Conservation (phyloP, 208 protist species). For the Leishmania lainsoni region DNA sequence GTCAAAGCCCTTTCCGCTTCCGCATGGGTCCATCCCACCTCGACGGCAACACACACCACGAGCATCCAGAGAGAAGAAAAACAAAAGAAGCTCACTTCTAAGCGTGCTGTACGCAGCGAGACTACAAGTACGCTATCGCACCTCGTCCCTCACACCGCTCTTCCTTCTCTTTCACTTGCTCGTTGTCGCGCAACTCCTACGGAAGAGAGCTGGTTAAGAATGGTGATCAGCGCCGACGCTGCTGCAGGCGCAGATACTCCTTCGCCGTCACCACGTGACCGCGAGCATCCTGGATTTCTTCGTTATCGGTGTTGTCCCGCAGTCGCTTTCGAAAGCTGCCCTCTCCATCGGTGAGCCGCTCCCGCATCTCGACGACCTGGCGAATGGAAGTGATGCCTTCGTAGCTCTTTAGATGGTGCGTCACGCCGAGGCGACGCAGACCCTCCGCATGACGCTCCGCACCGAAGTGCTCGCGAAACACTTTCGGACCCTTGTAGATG, state of each 20-base stretch:
- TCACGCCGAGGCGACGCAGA: slow-evolving; percentile 76
- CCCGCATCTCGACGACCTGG: slow-evolving; percentile 77
- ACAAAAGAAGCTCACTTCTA: not conserved
- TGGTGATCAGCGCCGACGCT: slow-evolving; percentile 1
- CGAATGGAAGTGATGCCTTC: slow-evolving; percentile 80
- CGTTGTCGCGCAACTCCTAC: not conserved
- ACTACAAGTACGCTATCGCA: not conserved
- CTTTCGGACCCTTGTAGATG: slow-evolving; percentile 83
- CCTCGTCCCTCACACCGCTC: not conserved
- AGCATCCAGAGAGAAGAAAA: not conserved
- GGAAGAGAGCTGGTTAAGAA: not conserved
- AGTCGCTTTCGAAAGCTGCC: slow-evolving; percentile 60
- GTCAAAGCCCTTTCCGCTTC: not conserved
- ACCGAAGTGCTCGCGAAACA: slow-evolving; percentile 88
- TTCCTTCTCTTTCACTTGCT: not conserved
- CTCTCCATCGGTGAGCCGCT: slow-evolving; percentile 38
- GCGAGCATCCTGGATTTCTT: slow-evolving; percentile 84
- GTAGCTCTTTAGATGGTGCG: slow-evolving; percentile 66
- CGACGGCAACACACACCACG: not conserved
- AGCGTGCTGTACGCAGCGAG: not conserved
- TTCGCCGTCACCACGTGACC: slow-evolving; percentile 79
- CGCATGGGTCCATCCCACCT: not conserved
- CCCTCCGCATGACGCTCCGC: slow-evolving; percentile 82
- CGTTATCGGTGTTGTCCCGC: slow-evolving; percentile 68
- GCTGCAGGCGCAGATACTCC: slow-evolving; percentile 67